Percentiles rank a stretch among this genome's conserved stretches.
These are phyloP conservation scores for Candida berthetii DNA, from an alignment of 805 yeast genomes.

Conservation along the genomic window DNA sequence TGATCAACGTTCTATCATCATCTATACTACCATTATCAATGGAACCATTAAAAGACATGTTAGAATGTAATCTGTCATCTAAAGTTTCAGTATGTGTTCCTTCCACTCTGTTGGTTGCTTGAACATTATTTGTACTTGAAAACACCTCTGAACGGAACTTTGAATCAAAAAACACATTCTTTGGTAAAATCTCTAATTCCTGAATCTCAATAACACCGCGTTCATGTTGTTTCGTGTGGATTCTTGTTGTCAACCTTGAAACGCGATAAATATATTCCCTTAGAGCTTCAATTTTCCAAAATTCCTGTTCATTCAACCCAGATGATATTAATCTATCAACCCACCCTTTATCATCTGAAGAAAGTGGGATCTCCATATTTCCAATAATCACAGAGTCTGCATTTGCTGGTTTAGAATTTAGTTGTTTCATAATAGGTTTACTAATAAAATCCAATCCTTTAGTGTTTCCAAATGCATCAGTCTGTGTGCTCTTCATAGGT, in stretches of 20 bases:
- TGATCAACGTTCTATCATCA: neutral
- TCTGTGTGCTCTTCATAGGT: conserved; percentile 28
- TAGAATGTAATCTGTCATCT: neutral
- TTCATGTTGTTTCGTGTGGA: conserved; percentile 7
- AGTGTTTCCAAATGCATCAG: conserved; percentile 39
- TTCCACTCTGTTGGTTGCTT: neutral
- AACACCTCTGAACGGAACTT: conserved; percentile 6
- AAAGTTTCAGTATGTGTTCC: neutral
- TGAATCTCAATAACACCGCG: conserved; percentile 18
- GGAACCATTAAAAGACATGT: neutral
- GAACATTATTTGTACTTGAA: neutral
- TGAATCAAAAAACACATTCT: conserved; percentile 46
- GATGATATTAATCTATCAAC: conserved; percentile 60
- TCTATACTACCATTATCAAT: neutral
- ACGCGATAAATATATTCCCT: conserved; percentile 62
- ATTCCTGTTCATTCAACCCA: conserved; percentile 67
- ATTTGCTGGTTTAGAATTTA: conserved; percentile 2
- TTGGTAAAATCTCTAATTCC: conserved; percentile 35
- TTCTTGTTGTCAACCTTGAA: conserved; percentile 36
- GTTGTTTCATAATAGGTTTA: conserved; percentile 13
- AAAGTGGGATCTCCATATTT: conserved; percentile 43
- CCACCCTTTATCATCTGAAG: conserved; percentile 68
- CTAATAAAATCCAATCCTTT: conserved; percentile 26
- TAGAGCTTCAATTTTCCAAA: conserved; percentile 78
- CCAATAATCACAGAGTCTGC: conserved; percentile 28